Conservation (phyloP, 1,284 basidiomycete species). For the Naganishia cerealis region DNA sequence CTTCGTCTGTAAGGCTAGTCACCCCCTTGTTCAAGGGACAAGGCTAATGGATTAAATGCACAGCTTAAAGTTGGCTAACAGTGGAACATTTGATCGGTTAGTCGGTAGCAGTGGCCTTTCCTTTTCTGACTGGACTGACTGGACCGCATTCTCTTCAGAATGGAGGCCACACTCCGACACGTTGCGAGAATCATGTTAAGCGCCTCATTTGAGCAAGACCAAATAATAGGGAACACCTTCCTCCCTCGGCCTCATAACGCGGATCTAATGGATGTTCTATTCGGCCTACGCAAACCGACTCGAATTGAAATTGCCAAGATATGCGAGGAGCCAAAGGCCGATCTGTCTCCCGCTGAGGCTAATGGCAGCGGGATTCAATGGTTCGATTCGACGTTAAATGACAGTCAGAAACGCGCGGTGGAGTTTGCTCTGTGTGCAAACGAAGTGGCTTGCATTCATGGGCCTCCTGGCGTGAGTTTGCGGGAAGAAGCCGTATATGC, state of each 20-base stretch:
- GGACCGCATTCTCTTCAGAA: conserved; percentile 57
- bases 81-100: conserved; percentile 83
- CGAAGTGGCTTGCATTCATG: conserved; percentile 90
- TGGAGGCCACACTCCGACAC: conserved; percentile 73
- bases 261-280: conserved; percentile 64
- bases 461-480: conserved; percentile 74
- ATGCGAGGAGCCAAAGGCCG: not conserved
- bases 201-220: conserved; percentile 19
- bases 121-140: conserved; percentile 5
- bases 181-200: conserved; percentile 59
- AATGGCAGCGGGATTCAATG: conserved; percentile 59
- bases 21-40: not conserved
- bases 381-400: conserved; percentile 75
- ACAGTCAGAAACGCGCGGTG: conserved; percentile 75
- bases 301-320: conserved; percentile 30
- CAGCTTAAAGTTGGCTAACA: conserved; percentile 80
- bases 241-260: conserved; percentile 34
- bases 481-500: not conserved
- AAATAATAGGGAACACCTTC: not conserved
- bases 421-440: conserved; percentile 52
- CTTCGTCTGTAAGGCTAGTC: conserved; percentile 62
- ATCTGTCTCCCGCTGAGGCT: not conserved
- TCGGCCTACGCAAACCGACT: conserved; percentile 59
- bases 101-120: conserved; percentile 12
- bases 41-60: not conserved